Percentiles rank a stretch among this genome's conserved stretches.
Evolutionary conservation across 2,329 filamentous ascomycete genomes (phyloP).

Genomic region (Alternaria sp.): DNA sequence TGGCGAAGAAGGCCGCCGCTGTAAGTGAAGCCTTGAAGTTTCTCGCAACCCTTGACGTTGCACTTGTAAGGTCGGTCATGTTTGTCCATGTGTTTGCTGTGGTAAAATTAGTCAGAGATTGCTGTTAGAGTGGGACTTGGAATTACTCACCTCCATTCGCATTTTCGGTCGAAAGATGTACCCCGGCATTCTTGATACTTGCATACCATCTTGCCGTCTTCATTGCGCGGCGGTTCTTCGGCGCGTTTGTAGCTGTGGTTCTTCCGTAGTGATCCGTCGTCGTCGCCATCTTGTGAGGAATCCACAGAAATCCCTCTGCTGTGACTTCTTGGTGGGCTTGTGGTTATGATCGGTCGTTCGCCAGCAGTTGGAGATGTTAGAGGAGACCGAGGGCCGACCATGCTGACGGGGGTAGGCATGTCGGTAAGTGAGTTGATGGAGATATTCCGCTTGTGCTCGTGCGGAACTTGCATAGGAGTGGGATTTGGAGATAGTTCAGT

Average conservation of each 20-base stretch:
- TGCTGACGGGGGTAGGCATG: slow-evolving; percentile 49
- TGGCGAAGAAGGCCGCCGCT: slow-evolving; percentile 88
- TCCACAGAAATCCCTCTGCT: slow-evolving; percentile 38
- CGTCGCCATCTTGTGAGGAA: slow-evolving; percentile 42
- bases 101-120: slow-evolving; percentile 23
- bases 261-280: slow-evolving; percentile 43
- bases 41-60: slow-evolving; percentile 81
- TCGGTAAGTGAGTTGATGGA: slow-evolving; percentile 41
- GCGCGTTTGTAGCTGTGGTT: slow-evolving; percentile 51
- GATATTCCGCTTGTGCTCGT: slow-evolving; percentile 43
- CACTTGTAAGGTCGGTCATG: slow-evolving; percentile 95
- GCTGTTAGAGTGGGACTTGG: slow-evolving; percentile 23
- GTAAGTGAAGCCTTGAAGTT: slow-evolving; percentile 93
- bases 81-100: slow-evolving; percentile 97
- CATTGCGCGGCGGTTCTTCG: slow-evolving; percentile 67
- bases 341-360: slow-evolving; percentile 31
- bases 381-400: slow-evolving; percentile 39
- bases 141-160: slow-evolving; percentile 86
- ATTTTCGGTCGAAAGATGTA: slow-evolving; percentile 79
- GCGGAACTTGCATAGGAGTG: slow-evolving; percentile 32
- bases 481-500: slow-evolving; percentile 30
- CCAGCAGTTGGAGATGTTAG: slow-evolving; percentile 35
- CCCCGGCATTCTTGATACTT: slow-evolving; percentile 71
- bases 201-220: slow-evolving; percentile 80
- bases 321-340: slow-evolving; percentile 32